Evolutionary conservation across 805 yeast species (phyloP), one percentile per base, ranked within the genome.

Genomic region (Jamesozyma rosinii): DNA sequence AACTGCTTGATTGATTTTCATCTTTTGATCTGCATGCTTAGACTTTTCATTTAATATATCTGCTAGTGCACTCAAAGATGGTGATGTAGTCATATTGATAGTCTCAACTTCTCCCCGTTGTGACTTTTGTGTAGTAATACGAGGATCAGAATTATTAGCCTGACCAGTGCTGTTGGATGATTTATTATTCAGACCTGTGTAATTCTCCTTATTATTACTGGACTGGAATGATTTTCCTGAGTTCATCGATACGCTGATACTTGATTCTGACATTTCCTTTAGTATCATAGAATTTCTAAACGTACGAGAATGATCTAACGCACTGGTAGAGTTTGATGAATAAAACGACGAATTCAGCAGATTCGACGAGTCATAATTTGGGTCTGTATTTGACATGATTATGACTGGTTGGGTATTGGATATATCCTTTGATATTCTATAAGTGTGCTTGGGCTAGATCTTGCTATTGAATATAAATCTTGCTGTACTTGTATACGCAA

Each of bases 51-150:
- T 67, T 32, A 69, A 51, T 21, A 68, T 60, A 31, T 62, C 61
- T 1, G 71, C 70, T n/a, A 69, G 46, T 0, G 71, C 72, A 44
- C 69, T 63, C 31, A 69, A 53, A 0, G 72, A 67, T 3, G 74
- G 74, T 2, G 72, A 68, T 19, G 68, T 59, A 3, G 70, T 65
- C 63, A 69, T 66, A 33, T 63, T 62, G 17, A 62, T 52, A 8
- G 63, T 58, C n/a, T 41, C 43, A 2, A 49, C 51, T 43, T 57
- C 62, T 4, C 35, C 35, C 10, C 18, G n/a, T 9, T 32, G 35
- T 4, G 15, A 20, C 33, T 41, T 26, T 9, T 26, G 34, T 3
- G 24, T 11, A 10, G 14, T 34, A n/a, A 19, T 34, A 19, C 9
- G 20, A 34, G 18, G 6, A 20, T 19, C 15, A n/a, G 3, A 9